phyloP scores from a whole-genome alignment of 2,329 filamentous ascomycete genomes.

The Colletotrichum cordylinicola region DNA sequence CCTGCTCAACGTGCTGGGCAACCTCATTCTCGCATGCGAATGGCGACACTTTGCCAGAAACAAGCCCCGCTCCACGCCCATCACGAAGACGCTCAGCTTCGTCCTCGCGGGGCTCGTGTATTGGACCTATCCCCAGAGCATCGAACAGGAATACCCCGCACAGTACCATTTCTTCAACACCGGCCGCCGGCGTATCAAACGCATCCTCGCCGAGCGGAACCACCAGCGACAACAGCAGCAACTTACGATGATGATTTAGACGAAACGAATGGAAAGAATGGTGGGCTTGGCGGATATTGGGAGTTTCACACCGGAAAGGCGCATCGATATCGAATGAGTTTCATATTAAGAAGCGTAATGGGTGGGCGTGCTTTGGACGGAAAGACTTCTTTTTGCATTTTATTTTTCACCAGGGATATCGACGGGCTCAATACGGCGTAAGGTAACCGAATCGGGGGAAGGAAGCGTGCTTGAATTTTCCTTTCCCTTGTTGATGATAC shows the following conservation, averaged over 20 bases:
- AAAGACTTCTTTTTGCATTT: not conserved
- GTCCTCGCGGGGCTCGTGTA: slow-evolving; percentile 38
- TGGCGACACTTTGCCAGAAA: slow-evolving; percentile 43
- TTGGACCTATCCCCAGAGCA: slow-evolving; percentile 46
- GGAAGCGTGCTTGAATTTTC: not conserved
- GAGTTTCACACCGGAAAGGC: not conserved
- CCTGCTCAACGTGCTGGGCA: slow-evolving; percentile 43
- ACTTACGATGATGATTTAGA: slow-evolving; percentile 11
- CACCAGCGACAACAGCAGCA: slow-evolving; percentile 11
- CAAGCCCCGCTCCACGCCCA: slow-evolving; percentile 26
- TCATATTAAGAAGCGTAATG: not conserved
- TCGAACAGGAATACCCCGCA: slow-evolving; percentile 42
- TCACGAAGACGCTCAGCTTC: slow-evolving; percentile 26
- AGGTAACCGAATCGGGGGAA: not conserved
- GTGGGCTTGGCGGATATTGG: not conserved
- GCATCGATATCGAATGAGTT: not conserved
- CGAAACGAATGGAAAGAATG: not conserved
- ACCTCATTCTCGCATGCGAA: slow-evolving; percentile 40
- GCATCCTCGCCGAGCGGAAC: slow-evolving; percentile 17
- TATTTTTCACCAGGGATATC: not conserved
- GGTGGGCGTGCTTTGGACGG: not conserved
- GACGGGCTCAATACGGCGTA: not conserved
- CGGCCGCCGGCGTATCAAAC: slow-evolving; percentile 15
- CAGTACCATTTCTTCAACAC: slow-evolving; percentile 20
- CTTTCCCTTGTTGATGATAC: not conserved